Base-by-base conservation (phyloP, 1,139 yeast species). In the Yamadazyma siamensis region DNA sequence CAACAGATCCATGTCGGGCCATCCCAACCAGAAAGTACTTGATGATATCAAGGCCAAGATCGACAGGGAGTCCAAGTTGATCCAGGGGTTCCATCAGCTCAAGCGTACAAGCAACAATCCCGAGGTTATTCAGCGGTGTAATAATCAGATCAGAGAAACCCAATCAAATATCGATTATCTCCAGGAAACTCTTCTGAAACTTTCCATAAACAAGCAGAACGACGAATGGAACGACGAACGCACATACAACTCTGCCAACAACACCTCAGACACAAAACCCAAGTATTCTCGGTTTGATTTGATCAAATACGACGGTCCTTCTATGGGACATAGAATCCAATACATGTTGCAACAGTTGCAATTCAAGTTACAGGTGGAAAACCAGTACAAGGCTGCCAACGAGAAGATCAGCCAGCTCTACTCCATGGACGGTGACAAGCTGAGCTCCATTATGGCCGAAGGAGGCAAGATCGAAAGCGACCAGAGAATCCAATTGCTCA, bases 331-430 rank as follows among this genome's bases (percentile, higher is more conserved):
- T 49, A 77, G 94, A 43, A 91, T 91, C 49, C 96, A 87, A 56
- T 81, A 85, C 48, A 89, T 91, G 97, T 71, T 91, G 35, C 96
- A 88, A 58, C 95, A 88, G 55, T 68, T 91, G 34, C 96, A 88
- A 52, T 88, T 89, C 58, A 91, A 91, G 57, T 69, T 89, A 31
- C 94, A 89, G 50, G 95, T 91, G 24, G 98, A 91, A 57, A 80
- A 85, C 49, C 95, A 91, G 59, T 91, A 89, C 59, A 80, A 82
- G 46, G 94, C 81, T 41, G 97, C 97, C 11, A 88, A 88, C 45
- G 94, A 86, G 44, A 91, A 89, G 54, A 76, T 91, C 54, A 79
- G 85, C 17, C 86, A 80, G 45, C 73, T 91, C 35, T 91, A 91
- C 52, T 80, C 82, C 49, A 72, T 83, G 60, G 97, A 91, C 49